Conservation (phyloP, 2,329 filamentous ascomycete species). For the Verticillium isaacii region DNA sequence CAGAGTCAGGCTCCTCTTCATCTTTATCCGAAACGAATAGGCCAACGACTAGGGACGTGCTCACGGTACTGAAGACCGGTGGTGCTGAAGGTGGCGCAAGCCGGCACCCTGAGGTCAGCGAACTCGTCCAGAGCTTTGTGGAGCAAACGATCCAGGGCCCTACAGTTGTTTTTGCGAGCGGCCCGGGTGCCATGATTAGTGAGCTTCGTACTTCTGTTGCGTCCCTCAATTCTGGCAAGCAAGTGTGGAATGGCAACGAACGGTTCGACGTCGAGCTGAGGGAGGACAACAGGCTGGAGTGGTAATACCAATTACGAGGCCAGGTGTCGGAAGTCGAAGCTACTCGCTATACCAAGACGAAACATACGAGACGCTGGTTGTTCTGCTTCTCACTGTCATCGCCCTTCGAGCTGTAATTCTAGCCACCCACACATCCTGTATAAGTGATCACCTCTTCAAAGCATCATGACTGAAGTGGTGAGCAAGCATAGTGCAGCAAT, state of each 20-base stretch:
- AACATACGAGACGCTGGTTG: too few species aligned
- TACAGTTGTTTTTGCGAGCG: constrained; percentile 54
- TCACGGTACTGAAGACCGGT: not conserved
- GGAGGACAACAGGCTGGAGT: constrained; percentile 57
- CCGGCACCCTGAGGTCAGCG: constrained; percentile 38
- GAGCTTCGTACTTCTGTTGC: constrained; percentile 51
- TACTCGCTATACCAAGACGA: too few species aligned
- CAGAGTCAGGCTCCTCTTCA: not conserved
- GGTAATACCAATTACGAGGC: constrained; percentile 18
- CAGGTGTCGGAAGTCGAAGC: too few species aligned
- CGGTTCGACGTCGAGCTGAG: constrained; percentile 50
- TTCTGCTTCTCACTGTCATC: too few species aligned
- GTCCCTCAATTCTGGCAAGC: constrained; percentile 40
- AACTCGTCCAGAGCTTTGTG: constrained; percentile 43
- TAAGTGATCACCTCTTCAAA: too few species aligned
- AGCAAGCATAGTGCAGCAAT: too few species aligned
- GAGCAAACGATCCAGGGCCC: constrained; percentile 38
- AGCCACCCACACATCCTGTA: too few species aligned
- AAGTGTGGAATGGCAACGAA: constrained; percentile 54
- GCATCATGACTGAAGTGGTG: too few species aligned
- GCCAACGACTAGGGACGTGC: not conserved
- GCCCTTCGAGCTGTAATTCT: too few species aligned
- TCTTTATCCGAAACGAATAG: constrained; percentile 14
- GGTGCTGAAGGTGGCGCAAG: not conserved
- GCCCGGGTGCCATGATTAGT: constrained; percentile 53